Evolutionary conservation across 208 protist genomes (phyloP), one percentile per base, ranked within the genome.

Genomic region (Crithidia acanthocephali): DNA sequence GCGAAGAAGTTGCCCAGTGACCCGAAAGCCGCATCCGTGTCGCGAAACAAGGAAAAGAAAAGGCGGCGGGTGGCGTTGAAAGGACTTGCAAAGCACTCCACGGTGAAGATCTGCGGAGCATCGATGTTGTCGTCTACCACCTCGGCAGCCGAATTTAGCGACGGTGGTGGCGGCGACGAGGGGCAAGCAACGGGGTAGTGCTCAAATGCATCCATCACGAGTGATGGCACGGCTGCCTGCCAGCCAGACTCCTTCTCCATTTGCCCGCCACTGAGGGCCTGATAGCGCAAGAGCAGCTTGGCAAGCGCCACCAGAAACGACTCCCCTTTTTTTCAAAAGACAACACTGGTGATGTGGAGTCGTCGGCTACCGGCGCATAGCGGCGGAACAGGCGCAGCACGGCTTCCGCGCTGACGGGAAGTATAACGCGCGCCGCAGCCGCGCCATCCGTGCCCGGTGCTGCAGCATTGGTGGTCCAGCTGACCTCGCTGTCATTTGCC

Each of bases 21-120:
- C 37, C 81, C 81, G 50, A 86, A 86, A n/a, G 64, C 62, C 27
- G 68, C 56, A 65, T 86, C 81, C 3, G 73, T 83, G 69, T 83
- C 81, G 32, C 47, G 65, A 25, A 83, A 86, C 8, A 63, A 58
- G 16, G 77, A 83, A 50, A 80, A 86, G 76, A 81, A 83, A 53
- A 62, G 55, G 25, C 52, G 63, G 4, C 74, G 63, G 27, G 68
- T 77, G 22, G 74, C 74, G 66, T 86, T 86, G 42, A 86, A 81
- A 45, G 81, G 81, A 44, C 77, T 81, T 5, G 73, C 73, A 56
- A 86, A 86, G 48, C 81, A 86, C 65, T 86, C 81, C 20, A 68
- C 73, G 0, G 32, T 45, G 30, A 72, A 33, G 13, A 35, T 59
- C 9, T 44, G 47, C 8, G 44, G 30, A 18, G 42, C 42, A 59